Evolutionary conservation across 148 eudicot species (phyloP).

Genomic region (Vaccinium macrocarpon): DNA sequence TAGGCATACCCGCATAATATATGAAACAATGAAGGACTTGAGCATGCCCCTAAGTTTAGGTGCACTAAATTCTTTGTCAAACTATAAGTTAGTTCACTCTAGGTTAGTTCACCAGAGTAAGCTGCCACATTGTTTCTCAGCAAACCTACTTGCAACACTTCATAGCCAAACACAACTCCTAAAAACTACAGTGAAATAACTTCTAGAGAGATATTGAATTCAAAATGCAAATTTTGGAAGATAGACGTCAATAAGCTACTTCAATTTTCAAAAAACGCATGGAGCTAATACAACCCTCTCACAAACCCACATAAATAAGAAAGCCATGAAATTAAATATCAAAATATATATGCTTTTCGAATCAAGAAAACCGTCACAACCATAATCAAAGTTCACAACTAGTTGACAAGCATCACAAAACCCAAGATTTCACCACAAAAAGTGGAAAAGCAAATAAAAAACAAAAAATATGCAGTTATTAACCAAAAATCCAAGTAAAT

Average conservation of each 20-base stretch:
- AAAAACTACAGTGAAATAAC: not conserved
- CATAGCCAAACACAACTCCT: not conserved
- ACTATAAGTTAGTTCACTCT: too few species aligned
- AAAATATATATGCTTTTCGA: not conserved
- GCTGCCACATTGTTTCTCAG: too few species aligned
- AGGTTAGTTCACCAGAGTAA: too few species aligned
- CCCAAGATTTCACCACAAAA: not conserved
- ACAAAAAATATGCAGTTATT: not conserved
- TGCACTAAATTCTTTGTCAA: constrained; percentile 28
- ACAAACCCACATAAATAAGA: not conserved
- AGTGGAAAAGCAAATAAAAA: not conserved
- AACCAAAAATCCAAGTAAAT: not conserved
- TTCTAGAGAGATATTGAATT: not conserved
- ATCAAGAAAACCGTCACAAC: not conserved
- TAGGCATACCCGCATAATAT: constrained; percentile 35
- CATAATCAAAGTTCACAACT: not conserved
- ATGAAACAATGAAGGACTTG: constrained; percentile 40
- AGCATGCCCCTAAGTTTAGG: constrained; percentile 37
- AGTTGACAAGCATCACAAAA: not conserved
- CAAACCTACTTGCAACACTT: not conserved
- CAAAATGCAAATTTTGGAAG: not conserved
- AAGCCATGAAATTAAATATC: not conserved
- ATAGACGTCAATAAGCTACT: not conserved
- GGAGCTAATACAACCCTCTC: not conserved
- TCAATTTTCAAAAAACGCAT: not conserved